Evolutionary conservation across 2,329 filamentous ascomycete species (phyloP).

Genomic region (Periconia sp.): DNA sequence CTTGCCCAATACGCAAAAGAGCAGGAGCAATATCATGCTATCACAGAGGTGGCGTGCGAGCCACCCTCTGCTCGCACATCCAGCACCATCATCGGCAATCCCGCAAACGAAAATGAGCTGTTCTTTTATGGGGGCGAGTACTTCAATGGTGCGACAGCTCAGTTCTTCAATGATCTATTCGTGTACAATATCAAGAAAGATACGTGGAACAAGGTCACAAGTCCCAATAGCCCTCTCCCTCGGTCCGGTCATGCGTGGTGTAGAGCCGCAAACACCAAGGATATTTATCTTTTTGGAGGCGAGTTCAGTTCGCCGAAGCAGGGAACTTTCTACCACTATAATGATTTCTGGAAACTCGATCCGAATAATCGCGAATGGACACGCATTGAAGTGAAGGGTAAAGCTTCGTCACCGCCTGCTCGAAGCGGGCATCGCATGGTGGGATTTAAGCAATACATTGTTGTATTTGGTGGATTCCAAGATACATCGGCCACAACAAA

Average conservation of each 20-base stretch:
- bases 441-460: conserved; percentile 93
- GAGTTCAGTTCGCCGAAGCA: conserved; percentile 97
- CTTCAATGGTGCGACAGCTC: conserved; percentile 85
- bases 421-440: conserved; percentile 95
- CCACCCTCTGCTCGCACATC: conserved; percentile 80
- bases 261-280: conserved; percentile 79
- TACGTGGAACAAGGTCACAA: conserved; percentile 88
- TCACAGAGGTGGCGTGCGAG: conserved; percentile 75
- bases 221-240: conserved; percentile 87
- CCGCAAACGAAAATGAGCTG: conserved; percentile 82
- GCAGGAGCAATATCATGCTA: conserved; percentile 91
- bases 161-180: conserved; percentile 68
- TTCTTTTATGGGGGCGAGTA: conserved; percentile 94
- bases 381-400: conserved; percentile 78
- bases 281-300: conserved; percentile 90
- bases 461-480: conserved; percentile 95
- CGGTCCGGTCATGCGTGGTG: conserved; percentile 95
- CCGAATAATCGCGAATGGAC: conserved; percentile 85
- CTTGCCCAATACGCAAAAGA: conserved; percentile 88
- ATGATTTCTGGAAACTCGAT: conserved; percentile 95
- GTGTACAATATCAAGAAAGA: conserved; percentile 78
- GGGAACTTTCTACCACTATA: conserved; percentile 98
- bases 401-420: conserved; percentile 77
- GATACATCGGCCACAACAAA: conserved; percentile 94
- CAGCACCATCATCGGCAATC: conserved; percentile 79